Conservation (phyloP, 2,329 filamentous ascomycete species). For the Phaeosphaeria sp. region DNA sequence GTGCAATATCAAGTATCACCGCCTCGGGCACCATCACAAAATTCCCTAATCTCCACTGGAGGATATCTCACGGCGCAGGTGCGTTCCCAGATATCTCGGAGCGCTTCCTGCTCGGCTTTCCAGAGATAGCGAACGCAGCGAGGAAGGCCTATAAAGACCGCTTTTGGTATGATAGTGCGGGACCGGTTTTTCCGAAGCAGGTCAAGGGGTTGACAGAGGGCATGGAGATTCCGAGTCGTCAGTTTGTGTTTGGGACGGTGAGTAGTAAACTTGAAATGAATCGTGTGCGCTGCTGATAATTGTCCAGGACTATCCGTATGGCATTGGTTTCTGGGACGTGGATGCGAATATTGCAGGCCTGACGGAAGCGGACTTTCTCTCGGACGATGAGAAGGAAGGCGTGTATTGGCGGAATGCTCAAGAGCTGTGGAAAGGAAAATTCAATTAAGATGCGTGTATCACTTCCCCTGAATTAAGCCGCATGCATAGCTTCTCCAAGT, state of each 20-base stretch:
- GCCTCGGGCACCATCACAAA: constrained; percentile 35
- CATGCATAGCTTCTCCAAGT: constrained; percentile 11
- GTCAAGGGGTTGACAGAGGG: constrained; percentile 44
- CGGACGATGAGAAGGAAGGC: constrained; percentile 28
- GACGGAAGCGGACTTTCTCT: constrained; percentile 28
- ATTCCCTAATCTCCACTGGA: constrained; percentile 41
- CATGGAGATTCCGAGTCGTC: constrained; percentile 33
- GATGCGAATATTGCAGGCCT: constrained; percentile 40
- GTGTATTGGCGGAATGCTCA: constrained; percentile 37
- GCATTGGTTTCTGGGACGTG: constrained; percentile 47
- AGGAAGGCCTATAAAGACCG: constrained; percentile 37
- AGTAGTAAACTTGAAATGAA: constrained; percentile 7
- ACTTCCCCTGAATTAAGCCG: neutral
- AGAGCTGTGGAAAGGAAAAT: constrained; percentile 34
- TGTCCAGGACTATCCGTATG: constrained; percentile 44
- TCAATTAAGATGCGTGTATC: constrained; percentile 3
- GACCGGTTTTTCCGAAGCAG: constrained; percentile 46
- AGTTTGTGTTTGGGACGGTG: constrained; percentile 48
- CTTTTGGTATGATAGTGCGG: constrained; percentile 49
- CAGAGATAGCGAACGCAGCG: constrained; percentile 28
- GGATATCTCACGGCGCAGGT: constrained; percentile 45
- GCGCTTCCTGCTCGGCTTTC: constrained; percentile 43
- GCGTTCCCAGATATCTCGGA: constrained; percentile 46
- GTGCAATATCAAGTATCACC: constrained; percentile 43
- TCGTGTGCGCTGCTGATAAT: neutral